Conservation (phyloP, 352 stramenopile species). For the Phytophthora rubi region DNA sequence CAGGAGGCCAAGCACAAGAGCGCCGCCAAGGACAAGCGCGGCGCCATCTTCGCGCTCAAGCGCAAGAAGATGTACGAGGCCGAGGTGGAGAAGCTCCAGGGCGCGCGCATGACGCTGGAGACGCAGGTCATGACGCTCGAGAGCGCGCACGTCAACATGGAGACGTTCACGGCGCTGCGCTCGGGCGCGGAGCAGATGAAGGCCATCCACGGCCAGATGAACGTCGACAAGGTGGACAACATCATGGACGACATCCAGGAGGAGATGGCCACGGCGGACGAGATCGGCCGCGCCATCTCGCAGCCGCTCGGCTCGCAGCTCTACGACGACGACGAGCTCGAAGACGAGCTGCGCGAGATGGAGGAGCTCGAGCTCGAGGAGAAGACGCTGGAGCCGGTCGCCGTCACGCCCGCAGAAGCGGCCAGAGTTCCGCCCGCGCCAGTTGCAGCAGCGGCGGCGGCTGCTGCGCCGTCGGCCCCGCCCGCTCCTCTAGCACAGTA, state of each 20-base stretch:
- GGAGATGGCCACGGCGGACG: slow-evolving; percentile 95
- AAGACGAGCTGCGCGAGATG: slow-evolving; percentile 94
- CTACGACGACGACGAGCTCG: slow-evolving; percentile 94
- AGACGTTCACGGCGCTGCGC: slow-evolving; percentile 96
- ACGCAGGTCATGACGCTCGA: slow-evolving; percentile 93
- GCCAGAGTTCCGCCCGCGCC: slow-evolving; percentile 33
- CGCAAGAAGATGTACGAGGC: slow-evolving; percentile 99
- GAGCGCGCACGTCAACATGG: slow-evolving; percentile 94
- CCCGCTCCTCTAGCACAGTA: slow-evolving; percentile 47
- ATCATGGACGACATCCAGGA: slow-evolving; percentile 99
- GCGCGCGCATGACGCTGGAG: slow-evolving; percentile 97
- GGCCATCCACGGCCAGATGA: slow-evolving; percentile 94
- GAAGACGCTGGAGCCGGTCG: slow-evolving; percentile 68
- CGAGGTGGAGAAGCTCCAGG: slow-evolving; percentile 98
- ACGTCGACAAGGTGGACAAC: slow-evolving; percentile 97
- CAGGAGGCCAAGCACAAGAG: slow-evolving; percentile 97
- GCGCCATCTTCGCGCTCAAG: slow-evolving; percentile 97
- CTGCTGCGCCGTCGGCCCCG: slow-evolving; percentile 30
- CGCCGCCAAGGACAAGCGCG: slow-evolving; percentile 96
- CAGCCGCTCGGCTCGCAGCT: slow-evolving; percentile 94
- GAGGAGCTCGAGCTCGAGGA: slow-evolving; percentile 93
- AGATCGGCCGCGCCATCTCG: slow-evolving; percentile 95
- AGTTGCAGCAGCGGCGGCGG: slow-evolving; percentile 5
- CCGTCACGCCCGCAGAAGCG: slow-evolving; percentile 35
- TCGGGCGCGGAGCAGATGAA: slow-evolving; percentile 94